A percentile compares a stretch with the other conserved stretches of the same genome.
Conservation (phyloP, 805 yeast genomes). For the Nakazawaea populi region DNA sequence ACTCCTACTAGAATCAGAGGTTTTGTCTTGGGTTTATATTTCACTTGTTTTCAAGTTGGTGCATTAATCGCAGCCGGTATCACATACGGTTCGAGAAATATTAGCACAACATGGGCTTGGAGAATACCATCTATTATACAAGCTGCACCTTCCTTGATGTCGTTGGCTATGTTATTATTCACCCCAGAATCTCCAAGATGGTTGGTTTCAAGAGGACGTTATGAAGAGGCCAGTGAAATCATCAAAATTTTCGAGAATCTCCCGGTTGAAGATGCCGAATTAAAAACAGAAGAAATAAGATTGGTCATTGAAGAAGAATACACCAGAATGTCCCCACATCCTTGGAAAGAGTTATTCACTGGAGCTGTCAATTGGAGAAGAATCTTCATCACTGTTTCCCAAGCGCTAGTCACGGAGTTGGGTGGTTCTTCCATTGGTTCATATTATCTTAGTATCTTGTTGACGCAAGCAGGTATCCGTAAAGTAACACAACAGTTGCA, state of each 20-base stretch:
- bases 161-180: constrained; percentile 16
- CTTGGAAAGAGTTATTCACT: constrained; percentile 19
- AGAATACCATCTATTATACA: constrained; percentile 23
- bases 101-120: constrained; percentile 25
- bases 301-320: constrained; percentile 17
- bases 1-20: constrained; percentile 25
- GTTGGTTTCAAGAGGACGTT: constrained; percentile 19
- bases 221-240: constrained; percentile 20
- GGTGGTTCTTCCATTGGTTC: constrained; percentile 22
- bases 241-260: constrained; percentile 15
- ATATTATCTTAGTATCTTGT: constrained; percentile 28
- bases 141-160: constrained; percentile 19
- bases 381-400: constrained; percentile 21
- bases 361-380: constrained; percentile 19
- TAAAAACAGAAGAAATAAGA: constrained; percentile 18
- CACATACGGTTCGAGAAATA: constrained; percentile 22
- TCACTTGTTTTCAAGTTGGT: constrained; percentile 24
- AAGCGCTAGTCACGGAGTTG: constrained; percentile 22
- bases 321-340: constrained; percentile 13
- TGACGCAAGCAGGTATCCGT: constrained; percentile 20
- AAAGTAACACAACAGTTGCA: constrained; percentile 18
- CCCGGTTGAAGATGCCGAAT: constrained; percentile 16
- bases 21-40: constrained; percentile 19
- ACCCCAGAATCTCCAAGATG: constrained; percentile 28
- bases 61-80: constrained; percentile 24